Conservation (phyloP, 2,329 filamentous ascomycete species). For the Aspergillus pseudoviridinutans region DNA sequence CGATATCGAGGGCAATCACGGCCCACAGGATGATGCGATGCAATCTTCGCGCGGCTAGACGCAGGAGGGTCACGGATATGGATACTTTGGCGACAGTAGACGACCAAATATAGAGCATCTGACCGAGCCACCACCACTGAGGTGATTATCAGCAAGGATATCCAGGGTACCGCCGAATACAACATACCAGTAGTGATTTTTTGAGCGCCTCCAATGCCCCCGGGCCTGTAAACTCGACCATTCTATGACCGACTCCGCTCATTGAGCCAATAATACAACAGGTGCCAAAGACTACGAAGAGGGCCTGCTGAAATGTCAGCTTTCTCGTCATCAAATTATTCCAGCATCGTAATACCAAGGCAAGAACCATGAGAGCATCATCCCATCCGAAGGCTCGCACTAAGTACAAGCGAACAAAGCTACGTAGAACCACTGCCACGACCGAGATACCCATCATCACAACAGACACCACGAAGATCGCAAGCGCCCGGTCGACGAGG, state of each 20-base stretch:
- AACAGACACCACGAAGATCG: slow-evolving; percentile 14
- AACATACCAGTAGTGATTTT: slow-evolving; percentile 4
- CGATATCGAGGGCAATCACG: slow-evolving; percentile 40
- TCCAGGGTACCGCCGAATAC: not conserved
- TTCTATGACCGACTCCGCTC: slow-evolving; percentile 5
- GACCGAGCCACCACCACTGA: slow-evolving; percentile 48
- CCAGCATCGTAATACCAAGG: slow-evolving; percentile 11
- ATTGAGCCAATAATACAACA: slow-evolving; percentile 6
- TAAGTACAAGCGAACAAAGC: slow-evolving; percentile 19
- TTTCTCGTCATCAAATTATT: not conserved
- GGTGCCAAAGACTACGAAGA: not conserved
- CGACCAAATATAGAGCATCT: slow-evolving; percentile 47
- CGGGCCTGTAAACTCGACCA: slow-evolving; percentile 1
- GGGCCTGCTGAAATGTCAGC: slow-evolving; percentile 1
- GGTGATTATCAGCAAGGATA: not conserved
- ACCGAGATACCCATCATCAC: slow-evolving; percentile 17
- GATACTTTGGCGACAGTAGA: slow-evolving; percentile 47
- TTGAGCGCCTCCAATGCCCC: not conserved
- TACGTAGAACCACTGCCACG: slow-evolving; percentile 16
- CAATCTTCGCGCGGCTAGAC: slow-evolving; percentile 41
- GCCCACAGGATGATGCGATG: slow-evolving; percentile 43
- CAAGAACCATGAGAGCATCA: slow-evolving; percentile 20
- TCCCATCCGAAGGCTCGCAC: slow-evolving; percentile 23
- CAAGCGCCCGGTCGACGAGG: slow-evolving; percentile 15
- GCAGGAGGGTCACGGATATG: slow-evolving; percentile 50